Percentiles rank a stretch among this genome's conserved stretches.
These are phyloP conservation scores for Kockovaella imperatae DNA, from an alignment of 768 basidiomycete species.

Conservation along the genomic window DNA sequence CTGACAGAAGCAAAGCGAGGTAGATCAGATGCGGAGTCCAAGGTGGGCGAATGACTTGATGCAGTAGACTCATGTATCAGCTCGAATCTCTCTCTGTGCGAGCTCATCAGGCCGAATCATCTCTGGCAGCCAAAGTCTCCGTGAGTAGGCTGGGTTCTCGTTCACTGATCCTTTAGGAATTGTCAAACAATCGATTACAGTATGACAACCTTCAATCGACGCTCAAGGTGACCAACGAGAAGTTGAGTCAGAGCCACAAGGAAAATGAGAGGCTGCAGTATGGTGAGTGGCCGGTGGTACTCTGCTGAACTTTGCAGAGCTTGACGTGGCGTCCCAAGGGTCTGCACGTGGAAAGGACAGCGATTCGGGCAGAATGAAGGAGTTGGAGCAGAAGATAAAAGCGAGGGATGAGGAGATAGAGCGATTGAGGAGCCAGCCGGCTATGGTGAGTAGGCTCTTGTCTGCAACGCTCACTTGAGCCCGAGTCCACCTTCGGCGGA, in stretches of 20 bases:
- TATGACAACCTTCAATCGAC: slow-evolving; percentile 39
- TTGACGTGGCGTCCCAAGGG: background rate
- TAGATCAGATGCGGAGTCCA: slow-evolving; percentile 29
- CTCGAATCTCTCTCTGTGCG: slow-evolving; percentile 31
- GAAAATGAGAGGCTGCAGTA: slow-evolving; percentile 33
- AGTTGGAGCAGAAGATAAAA: background rate
- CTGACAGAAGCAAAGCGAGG: slow-evolving; percentile 20
- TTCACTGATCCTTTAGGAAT: slow-evolving; percentile 27
- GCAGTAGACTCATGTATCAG: slow-evolving; percentile 8
- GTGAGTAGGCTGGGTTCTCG: slow-evolving; percentile 9
- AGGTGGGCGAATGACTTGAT: slow-evolving; percentile 11
- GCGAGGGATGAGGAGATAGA: background rate
- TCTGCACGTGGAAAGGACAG: slow-evolving; percentile 26
- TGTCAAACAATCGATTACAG: slow-evolving; percentile 24
- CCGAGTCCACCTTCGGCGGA: too few species aligned
- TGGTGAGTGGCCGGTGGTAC: slow-evolving; percentile 16
- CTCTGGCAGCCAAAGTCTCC: slow-evolving; percentile 11
- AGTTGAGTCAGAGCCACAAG: slow-evolving; percentile 32
- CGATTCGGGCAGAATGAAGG: slow-evolving; percentile 6
- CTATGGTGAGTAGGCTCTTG: background rate
- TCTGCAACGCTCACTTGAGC: too few species aligned
- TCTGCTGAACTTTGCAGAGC: too few species aligned
- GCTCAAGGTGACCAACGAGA: slow-evolving; percentile 19
- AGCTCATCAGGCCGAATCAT: slow-evolving; percentile 21
- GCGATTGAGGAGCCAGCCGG: background rate